Base-by-base conservation (phyloP, 2,329 filamentous ascomycete species). In the Phaeosphaeria sp. region DNA sequence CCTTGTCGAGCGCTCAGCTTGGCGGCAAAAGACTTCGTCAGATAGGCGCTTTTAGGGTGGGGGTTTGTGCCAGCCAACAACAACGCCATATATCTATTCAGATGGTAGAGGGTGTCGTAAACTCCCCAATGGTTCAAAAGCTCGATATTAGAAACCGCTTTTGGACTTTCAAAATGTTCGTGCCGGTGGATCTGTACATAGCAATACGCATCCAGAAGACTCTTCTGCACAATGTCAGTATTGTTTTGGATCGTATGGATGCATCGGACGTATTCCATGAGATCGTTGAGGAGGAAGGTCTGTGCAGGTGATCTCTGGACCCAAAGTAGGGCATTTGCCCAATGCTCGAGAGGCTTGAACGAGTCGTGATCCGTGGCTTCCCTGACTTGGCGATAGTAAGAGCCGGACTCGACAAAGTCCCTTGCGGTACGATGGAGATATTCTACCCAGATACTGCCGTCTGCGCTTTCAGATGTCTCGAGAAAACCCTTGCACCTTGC, bases 341-440 rank as follows among this genome's bases (percentile, higher is more conserved):
- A 57, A 18, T 44, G 48, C n/a, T 25, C 13, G 17, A 53, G 30
- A 11, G 40, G 15, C 20, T 55, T 8, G 24, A 60, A 57, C 6
- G 30, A 22, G 42, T 50, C 44, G 3, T 53, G 30, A 3, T 39
- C 30, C 3, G 58, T 52, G 3, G 39, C 36, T 4, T 53, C 33
- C 3, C 57, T 39, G 4, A 56, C 44, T 6, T 11, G 25, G 6
- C 36, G 36, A 50, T 51, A 57, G 13, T 49, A 39, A 6, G 7
- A 17, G 6, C 20, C 20, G 1, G 53, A 53, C 24, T 49, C 44
- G 6, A 63, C 9, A 47, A 61, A 68, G 30, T 68, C 59, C n/a
- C 52, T 46, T 1, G 56, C 65, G 13, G 56, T 65, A 6, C 60
- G 52, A 44, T 68, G 61, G 8, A 64, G 30, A 39, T 59, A 63